These are phyloP conservation scores for Stereocaulon alpinum DNA, from an alignment of 495 filamentous ascomycete genomes.

Conservation along the genomic window DNA sequence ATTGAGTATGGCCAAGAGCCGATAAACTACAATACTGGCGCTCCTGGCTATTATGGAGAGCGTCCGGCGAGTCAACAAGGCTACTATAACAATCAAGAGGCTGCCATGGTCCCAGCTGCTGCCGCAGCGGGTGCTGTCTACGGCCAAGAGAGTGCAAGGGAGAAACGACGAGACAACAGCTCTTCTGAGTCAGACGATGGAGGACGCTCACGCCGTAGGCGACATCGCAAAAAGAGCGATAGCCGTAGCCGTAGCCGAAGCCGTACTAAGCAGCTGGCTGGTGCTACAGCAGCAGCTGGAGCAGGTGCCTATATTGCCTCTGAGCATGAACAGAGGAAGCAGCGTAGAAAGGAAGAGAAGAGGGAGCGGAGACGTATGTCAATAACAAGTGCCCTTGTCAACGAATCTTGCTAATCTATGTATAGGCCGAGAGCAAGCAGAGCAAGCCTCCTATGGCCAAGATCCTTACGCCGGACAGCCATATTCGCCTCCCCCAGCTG, in stretches of 20 bases:
- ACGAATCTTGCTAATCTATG: constrained; percentile 13
- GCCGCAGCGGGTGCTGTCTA: constrained; percentile 30
- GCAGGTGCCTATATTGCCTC: constrained; percentile 71
- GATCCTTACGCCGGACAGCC: constrained; percentile 28
- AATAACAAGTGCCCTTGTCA: neutral
- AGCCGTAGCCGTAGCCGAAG: constrained; percentile 49
- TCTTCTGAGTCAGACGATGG: constrained; percentile 37
- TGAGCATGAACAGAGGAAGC: constrained; percentile 53
- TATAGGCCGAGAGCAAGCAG: constrained; percentile 33
- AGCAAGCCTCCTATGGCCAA: constrained; percentile 24
- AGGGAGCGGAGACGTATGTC: constrained; percentile 26
- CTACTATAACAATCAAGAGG: constrained; percentile 29
- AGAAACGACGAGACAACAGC: constrained; percentile 30
- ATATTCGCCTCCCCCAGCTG: constrained; percentile 27
- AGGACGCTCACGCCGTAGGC: constrained; percentile 26
- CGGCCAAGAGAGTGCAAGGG: constrained; percentile 26
- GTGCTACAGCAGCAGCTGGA: constrained; percentile 64
- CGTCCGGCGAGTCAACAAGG: constrained; percentile 32
- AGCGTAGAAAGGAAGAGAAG: constrained; percentile 43
- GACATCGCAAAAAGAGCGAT: constrained; percentile 39
- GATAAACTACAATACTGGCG: constrained; percentile 40
- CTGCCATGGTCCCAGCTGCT: constrained; percentile 28
- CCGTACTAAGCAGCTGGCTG: constrained; percentile 55
- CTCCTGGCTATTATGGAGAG: constrained; percentile 40
- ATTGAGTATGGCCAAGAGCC: constrained; percentile 73